phyloP scores from a whole-genome alignment of 2,329 filamentous ascomycete genomes.

The Didymella glomerata region DNA sequence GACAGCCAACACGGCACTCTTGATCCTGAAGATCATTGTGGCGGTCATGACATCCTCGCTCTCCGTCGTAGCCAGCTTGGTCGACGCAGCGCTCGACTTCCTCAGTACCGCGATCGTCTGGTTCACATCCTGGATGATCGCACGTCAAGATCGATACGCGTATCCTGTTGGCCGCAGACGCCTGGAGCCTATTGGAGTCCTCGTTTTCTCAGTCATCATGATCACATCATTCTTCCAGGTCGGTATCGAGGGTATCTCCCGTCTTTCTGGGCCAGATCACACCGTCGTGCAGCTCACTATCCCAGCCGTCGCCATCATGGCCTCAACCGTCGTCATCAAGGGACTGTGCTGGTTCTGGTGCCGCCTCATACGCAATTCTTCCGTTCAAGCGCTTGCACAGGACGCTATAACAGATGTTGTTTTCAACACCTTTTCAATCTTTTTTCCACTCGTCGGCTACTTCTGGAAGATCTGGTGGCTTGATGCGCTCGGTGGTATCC shows the following conservation, averaged over 20 bases:
- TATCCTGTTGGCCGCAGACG: conserved; percentile 77
- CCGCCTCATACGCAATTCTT: conserved; percentile 83
- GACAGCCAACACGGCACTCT: conserved; percentile 76
- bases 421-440: conserved; percentile 88
- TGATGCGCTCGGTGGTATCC: conserved; percentile 78
- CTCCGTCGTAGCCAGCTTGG: conserved; percentile 80
- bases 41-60: conserved; percentile 81
- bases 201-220: conserved; percentile 64
- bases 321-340: conserved; percentile 82
- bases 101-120: conserved; percentile 83
- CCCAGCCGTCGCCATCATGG: conserved; percentile 81
- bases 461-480: conserved; percentile 84
- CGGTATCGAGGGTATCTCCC: conserved; percentile 72
- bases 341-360: conserved; percentile 87
- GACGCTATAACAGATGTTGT: conserved; percentile 79
- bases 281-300: conserved; percentile 75
- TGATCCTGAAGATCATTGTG: conserved; percentile 79
- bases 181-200: conserved; percentile 68
- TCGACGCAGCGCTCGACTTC: conserved; percentile 82
- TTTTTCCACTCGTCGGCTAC: conserved; percentile 83
- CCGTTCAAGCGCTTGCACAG: conserved; percentile 79
- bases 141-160: conserved; percentile 74
- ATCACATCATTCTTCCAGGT: conserved; percentile 85
- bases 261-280: conserved; percentile 68
- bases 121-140: conserved; percentile 77